Evolutionary conservation across 768 basidiomycete genomes (phyloP).

Genomic region (Amanita rimosa): DNA sequence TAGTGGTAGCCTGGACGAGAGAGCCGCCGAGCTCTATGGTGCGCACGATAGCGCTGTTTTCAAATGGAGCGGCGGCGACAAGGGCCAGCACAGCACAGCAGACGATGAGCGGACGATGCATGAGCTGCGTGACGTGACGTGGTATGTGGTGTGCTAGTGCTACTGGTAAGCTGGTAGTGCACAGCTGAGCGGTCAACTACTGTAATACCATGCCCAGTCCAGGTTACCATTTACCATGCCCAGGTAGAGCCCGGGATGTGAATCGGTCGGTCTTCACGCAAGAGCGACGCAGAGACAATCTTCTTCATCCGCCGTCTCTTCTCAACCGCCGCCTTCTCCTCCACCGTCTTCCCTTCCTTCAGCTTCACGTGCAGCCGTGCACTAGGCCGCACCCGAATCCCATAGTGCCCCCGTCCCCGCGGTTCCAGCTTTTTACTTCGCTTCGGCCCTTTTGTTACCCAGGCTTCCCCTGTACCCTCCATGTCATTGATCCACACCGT

Average conservation of each 20-base stretch:
- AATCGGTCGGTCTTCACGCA: constrained; percentile 71
- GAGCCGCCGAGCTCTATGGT: constrained; percentile 86
- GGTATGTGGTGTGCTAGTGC: too few relatives aligned
- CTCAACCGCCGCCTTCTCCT: constrained; percentile 52
- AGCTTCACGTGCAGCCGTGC: constrained; percentile 68
- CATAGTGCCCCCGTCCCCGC: constrained; percentile 72
- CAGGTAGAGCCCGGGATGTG: constrained; percentile 63
- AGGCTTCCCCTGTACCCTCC: constrained; percentile 65
- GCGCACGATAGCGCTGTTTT: constrained; percentile 84
- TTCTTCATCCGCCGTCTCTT: constrained; percentile 57
- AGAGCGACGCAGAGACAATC: constrained; percentile 71
- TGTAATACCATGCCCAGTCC: too few relatives aligned
- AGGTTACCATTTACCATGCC: constrained; percentile 34
- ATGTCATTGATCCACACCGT: neutral
- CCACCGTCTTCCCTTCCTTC: constrained; percentile 70
- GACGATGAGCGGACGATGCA: constrained; percentile 35
- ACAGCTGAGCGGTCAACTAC: too few relatives aligned
- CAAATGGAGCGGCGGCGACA: constrained; percentile 42
- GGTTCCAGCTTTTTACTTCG: constrained; percentile 60
- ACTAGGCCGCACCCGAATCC: constrained; percentile 66
- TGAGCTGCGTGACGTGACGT: constrained; percentile 25
- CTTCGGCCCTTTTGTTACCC: constrained; percentile 81
- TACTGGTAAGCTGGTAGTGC: too few relatives aligned
- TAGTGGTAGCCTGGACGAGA: constrained; percentile 79
- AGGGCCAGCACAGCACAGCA: constrained; percentile 16